Conservation (phyloP, 108 stramenopile species). For the Chaetoceros tenuissimus region DNA sequence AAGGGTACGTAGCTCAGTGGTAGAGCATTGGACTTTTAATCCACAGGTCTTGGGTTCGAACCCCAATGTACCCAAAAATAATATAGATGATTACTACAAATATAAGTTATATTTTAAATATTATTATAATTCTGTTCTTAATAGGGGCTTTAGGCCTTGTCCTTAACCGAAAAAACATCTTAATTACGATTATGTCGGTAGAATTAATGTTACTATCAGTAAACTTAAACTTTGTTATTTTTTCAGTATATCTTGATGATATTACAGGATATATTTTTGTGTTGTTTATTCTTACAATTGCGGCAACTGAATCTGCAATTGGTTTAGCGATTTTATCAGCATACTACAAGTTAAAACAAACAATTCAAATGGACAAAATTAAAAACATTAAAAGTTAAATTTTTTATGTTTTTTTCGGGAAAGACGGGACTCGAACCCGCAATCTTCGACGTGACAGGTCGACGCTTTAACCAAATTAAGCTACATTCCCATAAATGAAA, state of each 20-base stretch:
- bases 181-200: neutral
- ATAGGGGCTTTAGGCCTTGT: slow-evolving; percentile 3
- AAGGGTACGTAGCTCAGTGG: neutral
- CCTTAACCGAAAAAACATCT: slow-evolving; percentile 1
- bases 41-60: neutral
- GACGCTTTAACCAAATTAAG: neutral
- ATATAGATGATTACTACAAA: slow-evolving; percentile 1
- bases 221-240: neutral
- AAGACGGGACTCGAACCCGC: neutral
- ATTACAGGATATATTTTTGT: neutral
- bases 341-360: neutral
- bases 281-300: neutral
- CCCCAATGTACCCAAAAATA: slow-evolving; percentile 6
- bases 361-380: neutral
- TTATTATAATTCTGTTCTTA: neutral
- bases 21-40: slow-evolving; percentile 1
- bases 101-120: slow-evolving; percentile 7
- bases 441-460: neutral
- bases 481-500: neutral
- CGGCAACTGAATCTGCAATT: neutral
- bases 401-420: too few relatives aligned
- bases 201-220: neutral
- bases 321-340: neutral
- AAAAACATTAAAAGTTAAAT: neutral
- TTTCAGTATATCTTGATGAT: neutral